Conservation (phyloP, 2,329 filamentous ascomycete species). For the Hawksworthiomyces lignivorus region DNA sequence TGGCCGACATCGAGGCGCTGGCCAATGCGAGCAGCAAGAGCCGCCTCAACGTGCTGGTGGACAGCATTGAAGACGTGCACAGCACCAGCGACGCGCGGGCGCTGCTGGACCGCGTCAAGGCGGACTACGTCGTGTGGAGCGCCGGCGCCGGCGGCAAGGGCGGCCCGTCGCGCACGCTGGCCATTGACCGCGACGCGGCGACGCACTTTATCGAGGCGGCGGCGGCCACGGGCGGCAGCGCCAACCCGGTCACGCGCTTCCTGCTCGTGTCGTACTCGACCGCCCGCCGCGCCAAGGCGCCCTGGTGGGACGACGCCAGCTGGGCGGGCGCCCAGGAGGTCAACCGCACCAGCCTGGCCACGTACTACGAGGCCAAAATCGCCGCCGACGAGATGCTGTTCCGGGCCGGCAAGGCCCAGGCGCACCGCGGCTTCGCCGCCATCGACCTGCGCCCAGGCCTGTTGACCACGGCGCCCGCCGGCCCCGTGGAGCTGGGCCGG, state of each 20-base stretch:
- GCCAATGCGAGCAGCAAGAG: not conserved
- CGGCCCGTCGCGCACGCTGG: slow-evolving; percentile 34
- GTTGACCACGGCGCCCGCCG: slow-evolving; percentile 40
- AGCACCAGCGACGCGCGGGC: slow-evolving; percentile 52
- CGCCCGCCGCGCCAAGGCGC: slow-evolving; percentile 41
- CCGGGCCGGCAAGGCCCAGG: slow-evolving; percentile 27
- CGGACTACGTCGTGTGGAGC: slow-evolving; percentile 62
- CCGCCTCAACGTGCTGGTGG: slow-evolving; percentile 60
- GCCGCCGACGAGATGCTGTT: slow-evolving; percentile 52
- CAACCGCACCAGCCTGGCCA: slow-evolving; percentile 35
- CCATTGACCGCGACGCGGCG: slow-evolving; percentile 56
- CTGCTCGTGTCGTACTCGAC: slow-evolving; percentile 56
- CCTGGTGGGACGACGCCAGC: slow-evolving; percentile 47
- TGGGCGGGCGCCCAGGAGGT: slow-evolving; percentile 36
- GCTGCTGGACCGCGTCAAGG: slow-evolving; percentile 53
- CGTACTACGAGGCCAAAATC: slow-evolving; percentile 54
- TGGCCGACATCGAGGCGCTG: slow-evolving; percentile 53
- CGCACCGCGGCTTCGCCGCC: slow-evolving; percentile 32
- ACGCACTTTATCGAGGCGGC: slow-evolving; percentile 55
- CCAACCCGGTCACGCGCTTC: slow-evolving; percentile 52
- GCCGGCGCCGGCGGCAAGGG: slow-evolving; percentile 57
- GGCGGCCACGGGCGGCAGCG: slow-evolving; percentile 39
- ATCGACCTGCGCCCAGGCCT: slow-evolving; percentile 47
- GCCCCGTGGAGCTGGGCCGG: slow-evolving; percentile 40
- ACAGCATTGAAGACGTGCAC: slow-evolving; percentile 64